Base-by-base conservation (phyloP, 2,329 filamentous ascomycete species). In the Parastagonospora nodorum region DNA sequence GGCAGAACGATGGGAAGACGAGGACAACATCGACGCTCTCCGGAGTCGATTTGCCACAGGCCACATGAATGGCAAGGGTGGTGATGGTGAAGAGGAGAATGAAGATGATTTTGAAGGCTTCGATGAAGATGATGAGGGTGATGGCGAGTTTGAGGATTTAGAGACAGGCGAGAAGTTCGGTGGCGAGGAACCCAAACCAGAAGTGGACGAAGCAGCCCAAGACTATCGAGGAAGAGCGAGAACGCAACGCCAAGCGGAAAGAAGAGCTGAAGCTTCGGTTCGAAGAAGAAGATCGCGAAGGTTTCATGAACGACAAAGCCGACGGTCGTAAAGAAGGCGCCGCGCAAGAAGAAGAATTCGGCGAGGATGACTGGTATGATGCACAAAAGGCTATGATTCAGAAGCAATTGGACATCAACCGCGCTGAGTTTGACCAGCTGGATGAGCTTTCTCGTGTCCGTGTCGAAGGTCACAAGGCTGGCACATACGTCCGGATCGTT, bases 291-390 rank as follows among this genome's bases (percentile, higher is more conserved):
- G 94, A 99, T 69, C 84, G 90, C n/a, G 94, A 99, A 70, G 94
- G 94, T 0, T 92, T 97, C 71, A 86, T 89, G 66, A 95, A 95
- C 67, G 91, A 94, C 74, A 95, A 95, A 69, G 87, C 89, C 27
- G 85, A 87, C 43, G 88, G 88, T 9, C 83, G 88, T 31, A 81
- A 84, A 57, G 88, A 91, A 28, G 87, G 82, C 30, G 82, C 82
- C 2, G 80, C 19, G 19, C 19, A 85, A 5, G 85, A 93, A 45
- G 79, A 85, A 51, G 88, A 95, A 68, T 97, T 96, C 66, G 94
- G 92, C 45, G 94, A 99, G 74, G 94, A 99, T 70, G 90, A 99
- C 48, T 99, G 95, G 95, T 99, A 99, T 71, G 94, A 97, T 69
- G 85, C 89, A 27, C 94, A 99, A 71, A 99, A 99, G 77, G 90